phyloP scores from a whole-genome alignment of 257 asterid genomes.

The Solanum medicagineum region DNA sequence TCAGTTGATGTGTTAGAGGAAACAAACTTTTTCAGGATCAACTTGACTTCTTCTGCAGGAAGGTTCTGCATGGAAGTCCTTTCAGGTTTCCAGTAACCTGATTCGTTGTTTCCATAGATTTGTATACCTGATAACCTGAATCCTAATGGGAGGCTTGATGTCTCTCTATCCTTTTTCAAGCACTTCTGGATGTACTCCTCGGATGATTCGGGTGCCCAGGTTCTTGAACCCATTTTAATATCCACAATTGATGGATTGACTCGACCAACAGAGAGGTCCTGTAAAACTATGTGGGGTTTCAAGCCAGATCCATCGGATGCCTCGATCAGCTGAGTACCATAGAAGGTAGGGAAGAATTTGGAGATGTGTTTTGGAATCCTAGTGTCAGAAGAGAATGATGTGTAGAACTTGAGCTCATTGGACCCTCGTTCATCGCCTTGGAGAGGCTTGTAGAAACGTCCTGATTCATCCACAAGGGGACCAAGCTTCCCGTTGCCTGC shows the following conservation, averaged over 20 bases:
- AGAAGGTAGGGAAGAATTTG: slow-evolving; percentile 59
- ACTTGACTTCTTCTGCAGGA: slow-evolving; percentile 38
- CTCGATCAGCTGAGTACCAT: slow-evolving; percentile 70
- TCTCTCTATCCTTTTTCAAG: slow-evolving; percentile 53
- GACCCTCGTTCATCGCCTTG: slow-evolving; percentile 81
- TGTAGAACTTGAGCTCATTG: slow-evolving; percentile 56
- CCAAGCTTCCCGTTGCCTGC: slow-evolving; percentile 63
- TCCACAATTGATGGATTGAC: slow-evolving; percentile 71
- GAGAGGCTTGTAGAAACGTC: slow-evolving; percentile 88
- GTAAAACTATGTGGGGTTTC: slow-evolving; percentile 55
- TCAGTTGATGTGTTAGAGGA: slow-evolving; percentile 30
- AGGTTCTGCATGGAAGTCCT: slow-evolving; percentile 31
- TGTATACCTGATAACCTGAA: slow-evolving; percentile 78
- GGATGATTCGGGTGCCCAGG: slow-evolving; percentile 63
- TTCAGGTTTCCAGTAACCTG: slow-evolving; percentile 59
- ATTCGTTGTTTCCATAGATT: slow-evolving; percentile 24
- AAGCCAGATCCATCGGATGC: slow-evolving; percentile 87
- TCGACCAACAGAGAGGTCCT: slow-evolving; percentile 38
- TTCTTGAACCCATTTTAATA: slow-evolving; percentile 79
- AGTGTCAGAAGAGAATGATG: slow-evolving; percentile 46
- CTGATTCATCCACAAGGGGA: slow-evolving; percentile 79
- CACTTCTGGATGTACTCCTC: slow-evolving; percentile 57
- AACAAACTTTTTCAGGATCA: slow-evolving; percentile 48
- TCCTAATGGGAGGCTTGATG: slow-evolving; percentile 54
- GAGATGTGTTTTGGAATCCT: slow-evolving; percentile 47